Conservation (phyloP, 768 basidiomycete species). For the Zangia roseola region DNA sequence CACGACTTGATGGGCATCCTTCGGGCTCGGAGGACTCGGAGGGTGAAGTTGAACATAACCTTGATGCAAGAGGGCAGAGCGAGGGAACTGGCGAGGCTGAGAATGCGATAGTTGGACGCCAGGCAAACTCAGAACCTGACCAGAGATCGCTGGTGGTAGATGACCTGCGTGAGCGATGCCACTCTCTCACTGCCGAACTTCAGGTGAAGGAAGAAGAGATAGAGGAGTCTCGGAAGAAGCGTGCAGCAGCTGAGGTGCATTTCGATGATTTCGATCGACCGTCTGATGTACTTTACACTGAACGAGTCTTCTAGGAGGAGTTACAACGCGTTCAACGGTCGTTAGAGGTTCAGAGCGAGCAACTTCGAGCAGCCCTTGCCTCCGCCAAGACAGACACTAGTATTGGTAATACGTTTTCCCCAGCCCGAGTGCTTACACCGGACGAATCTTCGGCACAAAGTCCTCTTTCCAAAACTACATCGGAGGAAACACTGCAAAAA, state of each 20-base stretch:
- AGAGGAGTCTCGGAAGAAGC: slow-evolving; percentile 14
- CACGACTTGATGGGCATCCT: slow-evolving; percentile 21
- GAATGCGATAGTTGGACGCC: background rate
- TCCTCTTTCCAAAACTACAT: slow-evolving; percentile 1
- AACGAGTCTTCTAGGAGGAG: slow-evolving; percentile 17
- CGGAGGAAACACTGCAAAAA: slow-evolving; percentile 8
- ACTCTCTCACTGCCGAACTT: slow-evolving; percentile 19
- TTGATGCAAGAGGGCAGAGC: slow-evolving; percentile 11
- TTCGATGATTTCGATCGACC: background rate
- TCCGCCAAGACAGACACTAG: slow-evolving; percentile 5
- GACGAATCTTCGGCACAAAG: slow-evolving; percentile 5
- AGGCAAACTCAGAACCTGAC: slow-evolving; percentile 5
- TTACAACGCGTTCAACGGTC: slow-evolving; percentile 13
- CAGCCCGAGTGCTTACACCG: background rate
- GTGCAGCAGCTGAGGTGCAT: slow-evolving; percentile 21
- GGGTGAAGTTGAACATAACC: slow-evolving; percentile 25
- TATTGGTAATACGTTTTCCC: background rate
- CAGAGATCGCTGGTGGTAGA: slow-evolving; percentile 4
- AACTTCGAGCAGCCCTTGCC: slow-evolving; percentile 15
- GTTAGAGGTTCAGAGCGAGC: slow-evolving; percentile 19
- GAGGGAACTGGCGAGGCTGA: slow-evolving; percentile 19
- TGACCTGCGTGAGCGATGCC: slow-evolving; percentile 13
- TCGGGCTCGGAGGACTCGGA: slow-evolving; percentile 23
- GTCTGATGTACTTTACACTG: slow-evolving; percentile 6
- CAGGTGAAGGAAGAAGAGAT: slow-evolving; percentile 18